phyloP scores from a whole-genome alignment of 768 basidiomycete genomes.

The Galerina marginata region DNA sequence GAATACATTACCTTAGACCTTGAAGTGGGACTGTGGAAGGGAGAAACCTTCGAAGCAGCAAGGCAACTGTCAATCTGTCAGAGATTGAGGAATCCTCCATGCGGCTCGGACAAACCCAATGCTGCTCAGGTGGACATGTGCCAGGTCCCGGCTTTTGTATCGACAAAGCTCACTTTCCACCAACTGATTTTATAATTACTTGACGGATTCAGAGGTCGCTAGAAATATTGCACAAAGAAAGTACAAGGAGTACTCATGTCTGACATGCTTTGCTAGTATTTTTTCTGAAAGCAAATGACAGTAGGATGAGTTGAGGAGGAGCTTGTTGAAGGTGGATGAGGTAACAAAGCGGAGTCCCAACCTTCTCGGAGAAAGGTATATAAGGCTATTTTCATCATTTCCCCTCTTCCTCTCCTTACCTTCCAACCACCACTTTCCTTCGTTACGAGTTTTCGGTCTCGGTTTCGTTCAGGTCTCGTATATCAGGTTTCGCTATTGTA shows the following conservation, averaged over 20 bases:
- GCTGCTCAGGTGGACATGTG: conserved; percentile 19
- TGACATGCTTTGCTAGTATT: background rate
- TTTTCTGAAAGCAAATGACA: background rate
- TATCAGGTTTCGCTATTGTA: conserved; percentile 61
- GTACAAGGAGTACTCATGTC: no score
- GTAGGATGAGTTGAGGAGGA: background rate
- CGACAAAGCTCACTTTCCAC: background rate
- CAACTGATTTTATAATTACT: background rate
- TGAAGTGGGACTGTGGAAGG: conserved; percentile 2
- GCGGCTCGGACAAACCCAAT: conserved; percentile 7
- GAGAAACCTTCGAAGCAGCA: conserved; percentile 3
- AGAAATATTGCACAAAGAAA: no score
- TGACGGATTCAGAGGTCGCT: background rate
- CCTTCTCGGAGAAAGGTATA: conserved; percentile 23
- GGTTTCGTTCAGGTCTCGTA: conserved; percentile 60
- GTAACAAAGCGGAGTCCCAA: conserved; percentile 35
- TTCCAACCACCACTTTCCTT: conserved; percentile 54
- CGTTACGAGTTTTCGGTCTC: conserved; percentile 59
- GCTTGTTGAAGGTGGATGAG: conserved; percentile 20
- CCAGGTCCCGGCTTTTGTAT: conserved; percentile 8
- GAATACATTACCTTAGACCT: conserved; percentile 5
- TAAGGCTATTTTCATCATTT: conserved; percentile 33
- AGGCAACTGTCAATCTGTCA: conserved; percentile 17
- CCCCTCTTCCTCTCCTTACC: conserved; percentile 40
- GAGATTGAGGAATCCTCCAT: conserved; percentile 11